Percentiles rank a stretch among this genome's conserved stretches.
Evolutionary conservation across 306 rosid genomes (phyloP).

Genomic region (Aeschynomene evenia): DNA sequence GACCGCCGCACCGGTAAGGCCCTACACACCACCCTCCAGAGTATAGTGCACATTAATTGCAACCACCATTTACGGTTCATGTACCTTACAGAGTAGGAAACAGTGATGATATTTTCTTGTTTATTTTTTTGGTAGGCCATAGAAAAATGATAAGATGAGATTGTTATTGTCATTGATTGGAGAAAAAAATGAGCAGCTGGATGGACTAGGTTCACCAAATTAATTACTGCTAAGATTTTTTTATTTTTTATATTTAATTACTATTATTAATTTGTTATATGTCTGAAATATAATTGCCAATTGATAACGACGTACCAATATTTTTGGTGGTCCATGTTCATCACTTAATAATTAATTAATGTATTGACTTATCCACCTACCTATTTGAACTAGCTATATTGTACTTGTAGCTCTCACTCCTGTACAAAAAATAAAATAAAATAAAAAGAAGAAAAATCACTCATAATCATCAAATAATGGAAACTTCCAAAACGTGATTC

Average conservation of each 20-base stretch:
- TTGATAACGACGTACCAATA: slow-evolving; percentile 26
- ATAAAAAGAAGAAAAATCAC: too few species aligned
- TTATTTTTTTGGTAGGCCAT: slow-evolving; percentile 41
- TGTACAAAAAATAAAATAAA: background rate
- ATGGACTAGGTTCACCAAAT: slow-evolving; percentile 24
- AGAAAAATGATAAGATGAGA: slow-evolving; percentile 25
- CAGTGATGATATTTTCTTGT: slow-evolving; percentile 12
- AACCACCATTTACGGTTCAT: slow-evolving; percentile 12
- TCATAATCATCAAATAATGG: slow-evolving; percentile 4
- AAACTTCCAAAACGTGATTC: slow-evolving; percentile 18
- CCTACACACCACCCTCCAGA: background rate
- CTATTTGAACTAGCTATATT: slow-evolving; percentile 21
- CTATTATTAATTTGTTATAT: background rate
- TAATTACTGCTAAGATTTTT: slow-evolving; percentile 9
- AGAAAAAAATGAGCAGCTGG: background rate
- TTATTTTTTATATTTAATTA: background rate
- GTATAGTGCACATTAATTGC: background rate
- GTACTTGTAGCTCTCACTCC: slow-evolving; percentile 29
- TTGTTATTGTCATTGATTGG: slow-evolving; percentile 28
- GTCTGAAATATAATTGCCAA: slow-evolving; percentile 28
- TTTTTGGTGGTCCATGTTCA: slow-evolving; percentile 32
- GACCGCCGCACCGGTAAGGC: slow-evolving; percentile 82
- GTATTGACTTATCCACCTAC: slow-evolving; percentile 27
- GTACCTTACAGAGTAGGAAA: background rate
- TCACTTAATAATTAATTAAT: slow-evolving; percentile 21